These are phyloP conservation scores for Emericellopsis atlantica DNA, from an alignment of 2,329 filamentous ascomycete genomes.

Conservation along the genomic window DNA sequence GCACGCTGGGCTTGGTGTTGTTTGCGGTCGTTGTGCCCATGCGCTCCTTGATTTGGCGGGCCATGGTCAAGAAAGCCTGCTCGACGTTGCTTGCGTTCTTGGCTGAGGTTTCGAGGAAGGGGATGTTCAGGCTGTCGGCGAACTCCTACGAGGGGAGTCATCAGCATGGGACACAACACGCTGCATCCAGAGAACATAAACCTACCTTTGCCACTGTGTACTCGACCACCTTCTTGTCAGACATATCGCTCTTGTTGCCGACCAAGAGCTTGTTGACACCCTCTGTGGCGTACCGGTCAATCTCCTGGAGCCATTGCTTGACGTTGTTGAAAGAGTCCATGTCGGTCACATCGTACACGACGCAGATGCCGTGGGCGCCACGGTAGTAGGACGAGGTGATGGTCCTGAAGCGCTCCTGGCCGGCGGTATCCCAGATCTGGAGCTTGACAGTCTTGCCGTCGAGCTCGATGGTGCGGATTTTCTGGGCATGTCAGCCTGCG, in stretches of 20 bases:
- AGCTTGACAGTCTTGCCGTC: constrained; percentile 99
- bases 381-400: constrained; percentile 99
- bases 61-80: constrained; percentile 99
- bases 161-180: background rate
- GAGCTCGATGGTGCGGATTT: constrained; percentile 99
- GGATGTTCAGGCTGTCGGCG: constrained; percentile 94
- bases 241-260: constrained; percentile 99
- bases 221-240: constrained; percentile 99
- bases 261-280: constrained; percentile 99
- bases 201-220: constrained; percentile 96
- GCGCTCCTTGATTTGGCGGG: constrained; percentile 98
- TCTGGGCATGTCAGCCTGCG: constrained; percentile 37
- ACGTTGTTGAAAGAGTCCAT: constrained; percentile 99
- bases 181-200: constrained; percentile 7
- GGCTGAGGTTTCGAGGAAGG: constrained; percentile 98
- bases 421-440: constrained; percentile 99
- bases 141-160: constrained; percentile 61
- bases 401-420: constrained; percentile 98
- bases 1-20: constrained; percentile 97
- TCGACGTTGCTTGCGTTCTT: constrained; percentile 99
- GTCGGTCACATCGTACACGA: constrained; percentile 99
- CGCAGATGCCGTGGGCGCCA: constrained; percentile 96
- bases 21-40: constrained; percentile 93
- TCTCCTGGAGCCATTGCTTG: constrained; percentile 99
- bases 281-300: constrained; percentile 97